Percentiles rank a stretch among this genome's conserved stretches.
These are phyloP conservation scores for Gamarada debralockiae DNA, from an alignment of 495 filamentous ascomycete species.

Conservation along the genomic window DNA sequence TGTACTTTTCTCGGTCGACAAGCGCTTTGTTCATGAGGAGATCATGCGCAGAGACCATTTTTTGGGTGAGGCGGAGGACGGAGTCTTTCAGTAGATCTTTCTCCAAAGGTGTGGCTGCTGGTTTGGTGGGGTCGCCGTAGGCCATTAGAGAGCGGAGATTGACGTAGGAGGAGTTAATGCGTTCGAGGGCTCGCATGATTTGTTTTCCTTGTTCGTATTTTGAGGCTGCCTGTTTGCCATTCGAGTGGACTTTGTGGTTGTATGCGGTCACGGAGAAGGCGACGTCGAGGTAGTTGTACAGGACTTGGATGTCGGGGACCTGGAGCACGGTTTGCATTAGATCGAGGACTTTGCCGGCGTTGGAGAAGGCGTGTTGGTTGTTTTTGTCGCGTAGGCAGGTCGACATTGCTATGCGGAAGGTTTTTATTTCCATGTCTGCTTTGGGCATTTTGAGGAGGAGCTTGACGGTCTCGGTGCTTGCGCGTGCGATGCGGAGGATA, in stretches of 20 bases:
- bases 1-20: conserved; percentile 2
- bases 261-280: conserved; percentile 18
- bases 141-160: conserved; percentile 17
- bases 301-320: conserved; percentile 37
- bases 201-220: conserved; percentile 15
- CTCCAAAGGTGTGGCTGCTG: not conserved
- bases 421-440: conserved; percentile 38
- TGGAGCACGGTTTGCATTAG: conserved; percentile 44
- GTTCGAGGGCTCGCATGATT: conserved; percentile 20
- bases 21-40: conserved; percentile 18
- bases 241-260: not conserved
- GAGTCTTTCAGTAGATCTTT: not conserved
- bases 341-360: conserved; percentile 54
- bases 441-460: conserved; percentile 49
- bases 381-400: conserved; percentile 65
- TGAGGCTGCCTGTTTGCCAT: not conserved
- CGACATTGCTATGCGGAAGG: conserved; percentile 68
- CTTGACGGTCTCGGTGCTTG: conserved; percentile 49
- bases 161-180: conserved; percentile 13
- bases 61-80: not conserved
- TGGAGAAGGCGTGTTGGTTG: conserved; percentile 56
- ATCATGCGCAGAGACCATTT: conserved; percentile 21
- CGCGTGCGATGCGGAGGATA: conserved; percentile 58
- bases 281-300: conserved; percentile 35
- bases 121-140: not conserved